Evolutionary conservation across 2,329 filamentous ascomycete species (phyloP), one percentile per base, ranked within the genome.

Genomic region (Colletotrichum abscissum): DNA sequence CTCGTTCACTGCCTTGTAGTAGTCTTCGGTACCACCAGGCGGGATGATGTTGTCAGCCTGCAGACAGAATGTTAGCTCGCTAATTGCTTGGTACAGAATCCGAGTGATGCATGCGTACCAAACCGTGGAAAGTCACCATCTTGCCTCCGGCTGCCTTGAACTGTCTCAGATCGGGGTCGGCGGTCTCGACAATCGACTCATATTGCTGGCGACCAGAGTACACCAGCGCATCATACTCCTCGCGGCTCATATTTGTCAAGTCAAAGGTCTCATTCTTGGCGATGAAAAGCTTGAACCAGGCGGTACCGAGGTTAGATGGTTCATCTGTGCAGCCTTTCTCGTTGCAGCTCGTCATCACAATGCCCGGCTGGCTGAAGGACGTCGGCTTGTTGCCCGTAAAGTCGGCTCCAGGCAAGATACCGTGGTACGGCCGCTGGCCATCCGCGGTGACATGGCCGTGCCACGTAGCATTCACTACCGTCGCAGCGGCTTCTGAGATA

Each of bases 61-160:
- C 33, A 6, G 1, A 35, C 1, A 54, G 79, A 1, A 70, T 65
- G 74, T 85, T 83, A 70, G 60, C 46, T 26, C 6, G 22, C 4
- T 7, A 7, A 4, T 16, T 7, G 14, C 38, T 2, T 42, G 14
- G 5, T 42, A 16, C 38, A 19, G 5, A 7, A 6, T 42, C 16
- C 14, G 3, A 6, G n/a, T 2, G 22, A 19, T 19, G 24, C 5
- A 42, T 12, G 59, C 55, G 2, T 22, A 70, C 70, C 54, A 74
- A 22, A 1, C 86, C 86, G 69, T 88, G 86, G 77, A 57, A 63
- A 4, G 52, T 59, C 1, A 63, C 42, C 30, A 87, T 80, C 77
- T 86, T 87, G 12, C 84, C 82, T 3, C 86, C 85, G 2, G 80
- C 78, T 19, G 80, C 76, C 16, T 79, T 79, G 77, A 85, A 86